phyloP scores from a whole-genome alignment of 2,329 filamentous ascomycete genomes.

The Dryadomyces quercivorus region DNA sequence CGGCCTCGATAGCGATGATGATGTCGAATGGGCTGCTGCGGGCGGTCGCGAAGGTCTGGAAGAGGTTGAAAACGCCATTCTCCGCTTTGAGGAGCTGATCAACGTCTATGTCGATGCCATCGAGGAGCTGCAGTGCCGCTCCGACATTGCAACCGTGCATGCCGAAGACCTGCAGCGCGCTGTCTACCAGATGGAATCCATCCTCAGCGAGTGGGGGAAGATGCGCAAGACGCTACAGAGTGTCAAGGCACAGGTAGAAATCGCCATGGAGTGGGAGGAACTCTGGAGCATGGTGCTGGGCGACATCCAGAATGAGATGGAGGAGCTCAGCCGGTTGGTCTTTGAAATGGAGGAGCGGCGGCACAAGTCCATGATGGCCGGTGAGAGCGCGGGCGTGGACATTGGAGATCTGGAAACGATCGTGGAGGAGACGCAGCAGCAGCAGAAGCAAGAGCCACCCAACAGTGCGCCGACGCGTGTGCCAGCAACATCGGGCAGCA shows the following conservation, averaged over 20 bases:
- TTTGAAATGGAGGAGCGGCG: constrained; percentile 98
- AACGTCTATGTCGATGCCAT: constrained; percentile 92
- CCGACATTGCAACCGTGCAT: constrained; percentile 62
- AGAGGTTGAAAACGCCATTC: constrained; percentile 62
- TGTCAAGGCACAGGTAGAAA: constrained; percentile 83
- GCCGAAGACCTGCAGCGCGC: constrained; percentile 60
- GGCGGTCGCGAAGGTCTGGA: constrained; percentile 73
- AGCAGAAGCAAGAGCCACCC: constrained; percentile 1
- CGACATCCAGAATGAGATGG: constrained; percentile 77
- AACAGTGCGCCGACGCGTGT: constrained; percentile 27
- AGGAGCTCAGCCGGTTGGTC: constrained; percentile 51
- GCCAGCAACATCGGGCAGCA: constrained; percentile 33
- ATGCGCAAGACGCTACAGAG: constrained; percentile 66
- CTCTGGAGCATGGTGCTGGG: constrained; percentile 89
- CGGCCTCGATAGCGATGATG: constrained; percentile 86
- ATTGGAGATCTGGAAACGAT: constrained; percentile 88
- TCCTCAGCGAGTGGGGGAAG: constrained; percentile 71
- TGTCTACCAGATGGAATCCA: constrained; percentile 80
- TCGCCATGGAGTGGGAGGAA: constrained; percentile 98
- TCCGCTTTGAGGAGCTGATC: constrained; percentile 76
- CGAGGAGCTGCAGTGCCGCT: constrained; percentile 70
- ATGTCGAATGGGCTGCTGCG: constrained; percentile 91
- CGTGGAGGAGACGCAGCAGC: constrained; percentile 67
- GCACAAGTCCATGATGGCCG: constrained; percentile 62
- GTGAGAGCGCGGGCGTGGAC: constrained; percentile 55